A percentile compares a stretch with the other conserved stretches of the same genome.
Evolutionary conservation across 2,329 filamentous ascomycete species (phyloP).

Genomic region (Podosphaera aphanis): DNA sequence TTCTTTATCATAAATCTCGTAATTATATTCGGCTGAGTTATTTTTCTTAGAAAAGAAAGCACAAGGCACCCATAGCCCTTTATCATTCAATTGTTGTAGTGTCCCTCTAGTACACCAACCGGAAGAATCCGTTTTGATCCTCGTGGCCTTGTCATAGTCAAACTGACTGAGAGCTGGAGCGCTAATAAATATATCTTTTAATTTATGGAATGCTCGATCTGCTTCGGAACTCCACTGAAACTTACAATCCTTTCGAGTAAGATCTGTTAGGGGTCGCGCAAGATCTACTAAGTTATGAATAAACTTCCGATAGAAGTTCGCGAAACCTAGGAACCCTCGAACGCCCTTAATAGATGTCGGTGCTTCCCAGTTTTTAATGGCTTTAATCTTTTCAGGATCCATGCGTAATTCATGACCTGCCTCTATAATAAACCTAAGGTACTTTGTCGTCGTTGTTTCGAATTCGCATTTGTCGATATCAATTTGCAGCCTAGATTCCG

Average conservation of each 20-base stretch:
- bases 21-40: no score
- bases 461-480: conserved; percentile 4
- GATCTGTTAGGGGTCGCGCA: not conserved
- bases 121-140: not conserved
- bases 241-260: not conserved
- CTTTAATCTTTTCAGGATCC: no score
- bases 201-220: not conserved
- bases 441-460: not conserved
- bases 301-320: no score
- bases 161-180: not conserved
- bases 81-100: not conserved
- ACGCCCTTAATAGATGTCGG: no score
- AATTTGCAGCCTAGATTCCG: not conserved
- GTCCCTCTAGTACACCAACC: not conserved
- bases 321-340: no score
- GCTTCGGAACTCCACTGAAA: not conserved
- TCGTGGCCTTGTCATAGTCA: not conserved
- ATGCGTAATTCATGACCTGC: no score
- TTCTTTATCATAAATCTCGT: not conserved
- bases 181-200: not conserved
- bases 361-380: no score
- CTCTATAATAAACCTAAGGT: no score
- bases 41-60: not conserved
- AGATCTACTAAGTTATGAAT: not conserved
- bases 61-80: not conserved